Evolutionary conservation across 768 basidiomycete genomes (phyloP), one percentile per base, ranked within the genome.

Genomic region (Boletales sp.): DNA sequence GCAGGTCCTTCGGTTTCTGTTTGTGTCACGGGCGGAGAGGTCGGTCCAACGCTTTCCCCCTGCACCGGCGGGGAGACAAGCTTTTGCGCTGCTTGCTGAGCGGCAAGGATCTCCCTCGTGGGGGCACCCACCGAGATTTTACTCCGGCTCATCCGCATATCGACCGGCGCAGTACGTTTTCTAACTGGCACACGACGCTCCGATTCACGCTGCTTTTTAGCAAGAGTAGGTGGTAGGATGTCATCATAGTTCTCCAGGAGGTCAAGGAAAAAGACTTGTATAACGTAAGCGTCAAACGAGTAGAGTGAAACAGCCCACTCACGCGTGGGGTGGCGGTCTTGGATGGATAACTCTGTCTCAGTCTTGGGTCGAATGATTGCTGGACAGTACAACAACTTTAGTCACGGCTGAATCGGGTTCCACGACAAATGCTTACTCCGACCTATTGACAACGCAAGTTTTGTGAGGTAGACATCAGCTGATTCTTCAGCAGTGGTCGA

Each of bases 291-390:
- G 13, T 37, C 19, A 29, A 40, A 40, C 7, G 2, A 3, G 17
- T 36, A 8, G 2, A 31, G 27, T n/a, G 21, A 14, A 41, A 43
- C 21, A 3, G 17, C 17, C 11, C 21, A 72, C 82, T 57, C 66
- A 87, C 90, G 70, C 14, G 86, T 79, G 45, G 91, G 83, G 72
- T 95, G 86, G 36, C 92, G 87, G 64, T 94, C 94, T 66, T 95
- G 91, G 53, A 98, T 85, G 4, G 94, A 91, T 21, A 94, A 64
- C 48, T 91, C 82, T 6, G 83, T 85, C 64, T 97, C 94, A 36
- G 74, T 60, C 67, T 84, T 88, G 17, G 95, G 95, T 24, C 93
- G 76, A 30, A 95, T 72, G 41, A 97, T 78, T 27, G 82, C 90
- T 94, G 53, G 7, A 37, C 45, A 10, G 43, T 50, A 40, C 41